phyloP scores from a whole-genome alignment of 1,284 basidiomycete species.

The Puccinia polysora region DNA sequence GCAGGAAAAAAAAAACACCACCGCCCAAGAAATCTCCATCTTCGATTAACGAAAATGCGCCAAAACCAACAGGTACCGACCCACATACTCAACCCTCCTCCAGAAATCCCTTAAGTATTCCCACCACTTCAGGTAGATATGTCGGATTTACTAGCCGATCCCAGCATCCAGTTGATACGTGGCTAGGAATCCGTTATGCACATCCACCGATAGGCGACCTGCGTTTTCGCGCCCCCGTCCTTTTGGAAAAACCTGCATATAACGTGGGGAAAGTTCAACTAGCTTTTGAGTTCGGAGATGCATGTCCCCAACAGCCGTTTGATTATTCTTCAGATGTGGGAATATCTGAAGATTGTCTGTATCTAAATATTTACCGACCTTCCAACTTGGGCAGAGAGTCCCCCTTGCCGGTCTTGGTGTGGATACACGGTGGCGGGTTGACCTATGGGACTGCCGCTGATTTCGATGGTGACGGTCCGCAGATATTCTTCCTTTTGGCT shows the following conservation, averaged over 20 bases:
- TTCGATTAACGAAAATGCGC: too few relatives aligned
- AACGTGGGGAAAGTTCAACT: slow-evolving; percentile 52
- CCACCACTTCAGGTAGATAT: slow-evolving; percentile 30
- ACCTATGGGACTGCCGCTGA: slow-evolving; percentile 47
- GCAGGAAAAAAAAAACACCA: too few relatives aligned
- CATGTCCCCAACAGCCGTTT: slow-evolving; percentile 58
- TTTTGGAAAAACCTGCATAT: slow-evolving; percentile 53
- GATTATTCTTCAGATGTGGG: slow-evolving; percentile 59
- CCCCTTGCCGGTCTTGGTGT: slow-evolving; percentile 61
- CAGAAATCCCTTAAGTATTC: slow-evolving; percentile 13
- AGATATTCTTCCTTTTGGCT: slow-evolving; percentile 38
- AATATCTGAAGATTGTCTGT: slow-evolving; percentile 60
- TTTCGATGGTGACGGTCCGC: slow-evolving; percentile 52
- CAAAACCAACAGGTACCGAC: too few relatives aligned
- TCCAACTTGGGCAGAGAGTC: slow-evolving; percentile 7
- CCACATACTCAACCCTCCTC: too few relatives aligned
- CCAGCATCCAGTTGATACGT: slow-evolving; percentile 60
- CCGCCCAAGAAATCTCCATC: too few relatives aligned
- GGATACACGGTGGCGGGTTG: slow-evolving; percentile 62
- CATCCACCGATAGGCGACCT: slow-evolving; percentile 60
- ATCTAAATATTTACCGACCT: slow-evolving; percentile 56
- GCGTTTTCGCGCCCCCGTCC: slow-evolving; percentile 62
- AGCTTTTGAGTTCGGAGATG: slow-evolving; percentile 59
- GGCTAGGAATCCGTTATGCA: slow-evolving; percentile 66
- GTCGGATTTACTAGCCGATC: slow-evolving; percentile 50